Base-by-base conservation (phyloP, 129 eudicot genomes). In the Helianthus tuberosus region DNA sequence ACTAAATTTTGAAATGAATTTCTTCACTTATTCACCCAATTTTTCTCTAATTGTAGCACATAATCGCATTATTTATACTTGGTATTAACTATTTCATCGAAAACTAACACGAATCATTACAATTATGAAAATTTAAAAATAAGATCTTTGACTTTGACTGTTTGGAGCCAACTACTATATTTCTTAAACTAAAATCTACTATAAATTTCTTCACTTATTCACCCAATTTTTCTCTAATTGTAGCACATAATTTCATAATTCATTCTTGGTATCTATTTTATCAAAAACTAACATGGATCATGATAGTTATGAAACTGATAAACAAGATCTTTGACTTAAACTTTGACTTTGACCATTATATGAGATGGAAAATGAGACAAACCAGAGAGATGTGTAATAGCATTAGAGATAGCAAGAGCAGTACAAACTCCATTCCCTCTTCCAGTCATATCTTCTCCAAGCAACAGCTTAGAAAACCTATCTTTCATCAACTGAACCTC, bases 371-470 rank as follows among this genome's bases (percentile, higher is more conserved):
- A 64, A 54, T 55, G 15, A 17, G 57, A 84, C 81, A 25, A 71
- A 87, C 96, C 96, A 46, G 89, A 85, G 59, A 91, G 97, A 86
- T 86, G 80, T 48, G 97, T 88, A 3, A 91, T 91, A 52, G 97
- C 89, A 80, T 91, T 91, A 51, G 94, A 91, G 77, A n/a, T n/a
- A 23, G 97, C 91, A 61, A 91, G 83, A 55, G 97, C 97, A 41
- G 91, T 80, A 52, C 80, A 84, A 11, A 89, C 96, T 69, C 92
- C 96, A 29, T 85, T 84, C 20, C 92, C 90, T 82, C 92, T 86
- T 17, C 96, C 96, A 6, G 92, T 75, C 92, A 89, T 84, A 73
- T 89, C 96, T 78, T 89, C 92, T 59, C 97, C 97, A 16, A 91
- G 92, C 48, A 91, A 77, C 73, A 91, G 75, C 80, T 91, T 91